Conservation (phyloP, 2,329 filamentous ascomycete species). For the Pyrenophora teres region DNA sequence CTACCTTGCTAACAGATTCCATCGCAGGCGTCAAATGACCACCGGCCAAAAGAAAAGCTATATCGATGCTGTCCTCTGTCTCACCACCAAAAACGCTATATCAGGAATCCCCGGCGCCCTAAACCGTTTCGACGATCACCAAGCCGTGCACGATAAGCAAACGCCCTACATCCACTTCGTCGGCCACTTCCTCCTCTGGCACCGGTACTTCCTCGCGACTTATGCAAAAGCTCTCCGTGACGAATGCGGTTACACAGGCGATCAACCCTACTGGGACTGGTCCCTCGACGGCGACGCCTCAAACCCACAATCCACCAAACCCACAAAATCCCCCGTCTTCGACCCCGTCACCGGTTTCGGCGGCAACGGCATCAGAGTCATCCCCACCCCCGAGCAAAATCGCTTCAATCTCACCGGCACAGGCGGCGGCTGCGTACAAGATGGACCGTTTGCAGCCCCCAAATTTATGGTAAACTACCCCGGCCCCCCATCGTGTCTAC, state of each 20-base stretch:
- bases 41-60: constrained; percentile 22
- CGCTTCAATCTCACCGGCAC: constrained; percentile 33
- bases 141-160: constrained; percentile 29
- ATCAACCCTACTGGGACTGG: constrained; percentile 46
- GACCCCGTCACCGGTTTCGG: constrained; percentile 39
- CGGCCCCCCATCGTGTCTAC: constrained; percentile 29
- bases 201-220: constrained; percentile 28
- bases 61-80: constrained; percentile 32
- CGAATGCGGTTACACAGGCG: constrained; percentile 32
- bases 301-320: constrained; percentile 14
- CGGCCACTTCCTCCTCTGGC: constrained; percentile 29
- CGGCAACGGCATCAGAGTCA: constrained; percentile 40
- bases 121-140: constrained; percentile 33
- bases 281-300: constrained; percentile 25
- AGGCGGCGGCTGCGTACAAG: constrained; percentile 41
- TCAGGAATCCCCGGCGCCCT: constrained; percentile 21
- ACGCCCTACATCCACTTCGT: constrained; percentile 33
- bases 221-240: constrained; percentile 31
- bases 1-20: not conserved
- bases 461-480: constrained; percentile 33
- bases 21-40: constrained; percentile 26
- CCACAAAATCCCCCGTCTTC: constrained; percentile 17
- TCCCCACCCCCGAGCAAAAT: constrained; percentile 30
- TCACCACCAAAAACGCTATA: constrained; percentile 20
- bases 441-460: constrained; percentile 36